A percentile compares a stretch with the other conserved stretches of the same genome.
Evolutionary conservation across 2,329 filamentous ascomycete species (phyloP).

Genomic region (Elsinoe australis): DNA sequence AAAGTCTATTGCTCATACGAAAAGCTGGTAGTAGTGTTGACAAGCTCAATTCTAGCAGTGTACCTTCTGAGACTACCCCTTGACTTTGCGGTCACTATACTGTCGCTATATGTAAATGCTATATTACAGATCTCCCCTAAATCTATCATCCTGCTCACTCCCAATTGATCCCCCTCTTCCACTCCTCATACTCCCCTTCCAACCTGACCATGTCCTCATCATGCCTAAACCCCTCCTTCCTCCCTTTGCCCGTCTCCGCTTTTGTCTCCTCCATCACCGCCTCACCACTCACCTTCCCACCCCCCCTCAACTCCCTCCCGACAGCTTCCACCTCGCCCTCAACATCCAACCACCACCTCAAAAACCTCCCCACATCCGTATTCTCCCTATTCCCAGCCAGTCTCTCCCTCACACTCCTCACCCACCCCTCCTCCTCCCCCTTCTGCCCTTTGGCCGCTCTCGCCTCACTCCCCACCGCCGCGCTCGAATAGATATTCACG

Average conservation of each 20-base stretch:
- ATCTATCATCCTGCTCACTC: background rate
- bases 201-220: conserved; percentile 16
- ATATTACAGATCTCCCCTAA: no score
- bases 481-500: conserved; percentile 90
- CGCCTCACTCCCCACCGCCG: background rate
- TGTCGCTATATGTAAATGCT: no score
- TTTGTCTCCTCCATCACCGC: background rate
- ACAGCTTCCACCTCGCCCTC: conserved; percentile 73
- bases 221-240: conserved; percentile 16
- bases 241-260: background rate
- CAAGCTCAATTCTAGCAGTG: no score
- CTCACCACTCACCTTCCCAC: conserved; percentile 26
- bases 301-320: conserved; percentile 64
- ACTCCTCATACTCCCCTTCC: conserved; percentile 8
- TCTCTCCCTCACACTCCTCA: conserved; percentile 48
- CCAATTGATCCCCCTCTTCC: background rate
- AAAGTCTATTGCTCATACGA: no score
- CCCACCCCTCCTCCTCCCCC: conserved; percentile 30
- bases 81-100: no score
- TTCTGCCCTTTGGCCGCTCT: background rate
- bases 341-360: conserved; percentile 69
- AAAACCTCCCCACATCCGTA: conserved; percentile 78
- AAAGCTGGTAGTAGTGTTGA: no score
- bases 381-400: conserved; percentile 89
- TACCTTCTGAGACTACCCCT: no score